phyloP scores from a whole-genome alignment of 2,329 filamentous ascomycete species.

The Didymella pomorum region DNA sequence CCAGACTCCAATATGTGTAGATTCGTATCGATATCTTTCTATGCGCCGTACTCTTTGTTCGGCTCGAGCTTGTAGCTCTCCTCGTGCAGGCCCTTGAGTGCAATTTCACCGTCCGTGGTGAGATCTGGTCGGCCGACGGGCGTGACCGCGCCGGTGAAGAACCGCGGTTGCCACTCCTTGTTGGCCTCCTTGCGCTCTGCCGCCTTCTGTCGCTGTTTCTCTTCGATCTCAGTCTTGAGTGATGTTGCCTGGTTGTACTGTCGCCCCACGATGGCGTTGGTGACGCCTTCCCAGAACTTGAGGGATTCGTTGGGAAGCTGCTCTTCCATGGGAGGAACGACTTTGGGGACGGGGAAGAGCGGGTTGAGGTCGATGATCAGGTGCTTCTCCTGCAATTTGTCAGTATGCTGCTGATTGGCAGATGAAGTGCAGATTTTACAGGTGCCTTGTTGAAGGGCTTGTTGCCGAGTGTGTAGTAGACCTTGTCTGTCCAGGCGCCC shows the following conservation, averaged over 20 bases:
- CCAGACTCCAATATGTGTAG: slow-evolving; percentile 10
- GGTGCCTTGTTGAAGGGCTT: slow-evolving; percentile 57
- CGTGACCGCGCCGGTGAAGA: slow-evolving; percentile 75
- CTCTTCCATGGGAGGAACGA: slow-evolving; percentile 75
- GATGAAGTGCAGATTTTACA: slow-evolving; percentile 58
- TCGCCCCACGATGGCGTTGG: slow-evolving; percentile 81
- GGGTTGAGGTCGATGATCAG: slow-evolving; percentile 90
- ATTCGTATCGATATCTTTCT: slow-evolving; percentile 4
- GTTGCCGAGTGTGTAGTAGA: slow-evolving; percentile 65
- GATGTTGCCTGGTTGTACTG: slow-evolving; percentile 85
- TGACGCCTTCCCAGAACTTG: slow-evolving; percentile 86
- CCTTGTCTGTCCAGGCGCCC: slow-evolving; percentile 82
- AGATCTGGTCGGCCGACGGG: slow-evolving; percentile 68
- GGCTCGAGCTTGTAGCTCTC: slow-evolving; percentile 60
- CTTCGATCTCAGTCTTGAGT: slow-evolving; percentile 90
- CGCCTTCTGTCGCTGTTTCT: slow-evolving; percentile 84
- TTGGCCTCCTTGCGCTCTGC: slow-evolving; percentile 76
- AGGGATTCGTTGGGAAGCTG: slow-evolving; percentile 92
- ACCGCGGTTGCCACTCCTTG: slow-evolving; percentile 82
- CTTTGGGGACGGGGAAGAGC: slow-evolving; percentile 79
- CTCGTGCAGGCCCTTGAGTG: slow-evolving; percentile 63
- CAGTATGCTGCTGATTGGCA: slow-evolving; percentile 11
- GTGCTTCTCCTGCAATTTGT: slow-evolving; percentile 57
- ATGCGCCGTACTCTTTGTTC: slow-evolving; percentile 54
- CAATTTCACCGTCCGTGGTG: slow-evolving; percentile 67